Base-by-base conservation (phyloP, 2,329 filamentous ascomycete species). In the Tympanopsis confertula region DNA sequence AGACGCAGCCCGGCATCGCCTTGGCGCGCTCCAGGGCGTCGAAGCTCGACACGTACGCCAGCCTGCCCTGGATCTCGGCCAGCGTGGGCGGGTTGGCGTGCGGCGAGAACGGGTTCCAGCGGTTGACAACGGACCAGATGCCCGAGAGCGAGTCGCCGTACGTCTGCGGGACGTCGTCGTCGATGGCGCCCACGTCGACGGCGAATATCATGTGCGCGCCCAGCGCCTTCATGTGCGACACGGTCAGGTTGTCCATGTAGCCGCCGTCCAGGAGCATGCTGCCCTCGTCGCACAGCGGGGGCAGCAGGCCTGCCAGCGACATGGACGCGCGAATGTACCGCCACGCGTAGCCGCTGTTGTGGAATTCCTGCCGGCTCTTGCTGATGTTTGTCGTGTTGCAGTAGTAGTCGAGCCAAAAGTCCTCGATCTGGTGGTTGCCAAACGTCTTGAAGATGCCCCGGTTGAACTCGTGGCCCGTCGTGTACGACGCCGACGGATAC, bases 381-480 rank as follows among this genome's bases (percentile, higher is more conserved):
- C 84, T 93, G 61, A 98, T 96, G 58, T 96, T 98, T 26, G 93
- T 98, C 1, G 91, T 96, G 61, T 98, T 98, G 71, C 93, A 98
- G 63, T 98, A 98, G 56, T 86, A 98, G 47, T 94, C 87, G 10
- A 98, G 73, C 91, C 91, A 98, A 52, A 96, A 98, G 57, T 98
- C 91, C 60, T 98, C 91, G 41, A 98, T 96, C 54, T 96, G 91
- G 7, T 86, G 85, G 51, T 95, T 86, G 13, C 88, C 91, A 55
- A 98, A 95, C 0, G 89, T 87, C 59, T 98, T 98, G 74, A 95
- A 98, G 45, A 98, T 95, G 30, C 91, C 91, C 4, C 91, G 84
- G 50, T 98, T 98, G 71, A 98, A 98, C 52, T 98, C 91, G 54
- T 98, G 91, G 1, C 91, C 91, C 0, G 91, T 98, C 1, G 93